phyloP scores from a whole-genome alignment of 306 rosid species.

The Lotus japonicus region DNA sequence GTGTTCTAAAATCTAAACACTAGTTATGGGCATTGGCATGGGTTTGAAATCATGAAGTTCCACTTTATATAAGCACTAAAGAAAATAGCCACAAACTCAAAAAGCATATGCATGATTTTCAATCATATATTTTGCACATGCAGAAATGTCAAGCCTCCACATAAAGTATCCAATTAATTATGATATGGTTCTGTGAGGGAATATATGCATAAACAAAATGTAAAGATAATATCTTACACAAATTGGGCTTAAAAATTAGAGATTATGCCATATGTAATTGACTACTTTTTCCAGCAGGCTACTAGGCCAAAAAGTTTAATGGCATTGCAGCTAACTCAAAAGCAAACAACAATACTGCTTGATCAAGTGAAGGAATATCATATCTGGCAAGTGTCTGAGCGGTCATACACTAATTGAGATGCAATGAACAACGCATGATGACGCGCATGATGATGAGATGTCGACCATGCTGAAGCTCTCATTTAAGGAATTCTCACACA shows the following conservation, averaged over 20 bases:
- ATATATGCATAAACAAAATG: not conserved
- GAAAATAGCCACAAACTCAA: not conserved
- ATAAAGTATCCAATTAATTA: conserved; percentile 4
- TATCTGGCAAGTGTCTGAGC: no score
- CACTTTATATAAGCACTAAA: not conserved
- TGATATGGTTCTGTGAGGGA: not conserved
- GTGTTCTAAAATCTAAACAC: not conserved
- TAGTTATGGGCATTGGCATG: not conserved
- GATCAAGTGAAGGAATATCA: no score
- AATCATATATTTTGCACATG: not conserved
- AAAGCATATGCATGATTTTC: conserved; percentile 16
- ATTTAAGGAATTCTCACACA: no score
- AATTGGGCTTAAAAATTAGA: not conserved
- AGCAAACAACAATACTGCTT: no score
- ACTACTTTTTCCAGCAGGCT: no score
- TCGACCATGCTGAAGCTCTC: no score
- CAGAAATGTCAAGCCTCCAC: not conserved
- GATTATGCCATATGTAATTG: not conserved
- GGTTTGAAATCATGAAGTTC: conserved; percentile 2
- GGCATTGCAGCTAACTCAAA: no score
- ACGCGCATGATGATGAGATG: no score
- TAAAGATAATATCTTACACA: not conserved
- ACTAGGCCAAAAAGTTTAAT: no score
- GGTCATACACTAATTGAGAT: no score
- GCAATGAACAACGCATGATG: no score